Evolutionary conservation across 176 grass and related monocot genomes (phyloP).

Genomic region (Paspalum notatum): DNA sequence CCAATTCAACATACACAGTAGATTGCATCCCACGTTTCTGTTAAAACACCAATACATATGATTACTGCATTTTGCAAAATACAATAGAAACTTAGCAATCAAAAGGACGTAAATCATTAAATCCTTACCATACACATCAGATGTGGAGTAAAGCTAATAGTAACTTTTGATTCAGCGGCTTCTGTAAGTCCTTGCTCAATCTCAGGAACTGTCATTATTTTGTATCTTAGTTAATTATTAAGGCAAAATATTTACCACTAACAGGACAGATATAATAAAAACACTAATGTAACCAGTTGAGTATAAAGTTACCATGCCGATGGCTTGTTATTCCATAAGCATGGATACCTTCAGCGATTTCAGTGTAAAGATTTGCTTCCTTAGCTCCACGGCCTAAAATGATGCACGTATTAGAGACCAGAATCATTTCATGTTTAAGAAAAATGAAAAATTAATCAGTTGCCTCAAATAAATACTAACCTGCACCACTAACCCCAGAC

Average conservation of each 20-base stretch:
- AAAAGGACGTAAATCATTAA: constrained; percentile 1
- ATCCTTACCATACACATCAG: constrained; percentile 89
- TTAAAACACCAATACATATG: constrained; percentile 33
- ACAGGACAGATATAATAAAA: constrained; percentile 28
- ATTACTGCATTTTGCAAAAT: constrained; percentile 15
- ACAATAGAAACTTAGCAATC: not conserved
- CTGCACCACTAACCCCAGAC: constrained; percentile 95
- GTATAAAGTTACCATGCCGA: constrained; percentile 75
- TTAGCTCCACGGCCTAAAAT: constrained; percentile 92
- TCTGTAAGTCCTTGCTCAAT: constrained; percentile 95
- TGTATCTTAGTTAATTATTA: constrained; percentile 33
- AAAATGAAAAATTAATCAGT: not conserved
- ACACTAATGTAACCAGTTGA: not conserved
- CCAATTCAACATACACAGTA: constrained; percentile 88
- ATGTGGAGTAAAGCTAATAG: constrained; percentile 95
- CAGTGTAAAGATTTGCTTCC: constrained; percentile 98
- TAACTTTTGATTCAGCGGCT: constrained; percentile 85
- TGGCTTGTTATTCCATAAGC: constrained; percentile 93
- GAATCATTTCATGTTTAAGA: constrained; percentile 18
- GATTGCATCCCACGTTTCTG: constrained; percentile 99
- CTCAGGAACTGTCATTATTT: constrained; percentile 78
- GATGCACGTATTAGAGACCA: not conserved
- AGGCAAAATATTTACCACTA: constrained; percentile 29
- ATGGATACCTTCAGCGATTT: constrained; percentile 94
- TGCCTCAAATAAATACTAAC: constrained; percentile 41